Evolutionary conservation across 441 rosid genomes (phyloP).

Genomic region (Erodium trifolium): DNA sequence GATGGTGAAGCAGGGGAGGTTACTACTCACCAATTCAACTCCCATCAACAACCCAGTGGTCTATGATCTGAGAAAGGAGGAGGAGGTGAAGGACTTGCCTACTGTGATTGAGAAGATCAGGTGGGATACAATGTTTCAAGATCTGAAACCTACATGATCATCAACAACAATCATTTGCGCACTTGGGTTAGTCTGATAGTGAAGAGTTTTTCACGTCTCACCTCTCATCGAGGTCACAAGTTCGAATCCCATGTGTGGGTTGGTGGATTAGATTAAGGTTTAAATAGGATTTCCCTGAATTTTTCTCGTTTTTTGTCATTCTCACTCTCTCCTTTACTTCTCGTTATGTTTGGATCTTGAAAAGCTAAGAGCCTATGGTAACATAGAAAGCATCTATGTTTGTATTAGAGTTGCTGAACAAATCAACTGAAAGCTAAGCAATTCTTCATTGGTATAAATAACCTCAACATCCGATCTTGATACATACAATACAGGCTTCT

Average conservation of each 20-base stretch:
- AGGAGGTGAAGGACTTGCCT: too few species aligned
- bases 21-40: constrained; percentile 49
- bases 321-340: background rate
- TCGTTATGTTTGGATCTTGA: background rate
- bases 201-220: too few species aligned
- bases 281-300: too few species aligned
- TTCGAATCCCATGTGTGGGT: too few species aligned
- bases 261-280: too few species aligned
- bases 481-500: background rate
- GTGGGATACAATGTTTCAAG: constrained; percentile 10
- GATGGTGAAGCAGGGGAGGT: constrained; percentile 26
- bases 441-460: background rate
- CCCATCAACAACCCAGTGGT: background rate
- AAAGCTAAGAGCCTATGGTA: background rate
- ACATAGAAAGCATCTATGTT: background rate
- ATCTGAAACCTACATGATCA: constrained; percentile 7
- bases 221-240: too few species aligned
- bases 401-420: background rate
- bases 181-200: too few species aligned
- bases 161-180: too few species aligned
- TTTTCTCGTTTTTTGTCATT: too few species aligned
- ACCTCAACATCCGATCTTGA: background rate
- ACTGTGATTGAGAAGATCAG: background rate
- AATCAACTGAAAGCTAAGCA: background rate
- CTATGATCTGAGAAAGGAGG: too few species aligned